Conservation (phyloP, 2,329 filamentous ascomycete genomes). For the Xylariaceae sp. region DNA sequence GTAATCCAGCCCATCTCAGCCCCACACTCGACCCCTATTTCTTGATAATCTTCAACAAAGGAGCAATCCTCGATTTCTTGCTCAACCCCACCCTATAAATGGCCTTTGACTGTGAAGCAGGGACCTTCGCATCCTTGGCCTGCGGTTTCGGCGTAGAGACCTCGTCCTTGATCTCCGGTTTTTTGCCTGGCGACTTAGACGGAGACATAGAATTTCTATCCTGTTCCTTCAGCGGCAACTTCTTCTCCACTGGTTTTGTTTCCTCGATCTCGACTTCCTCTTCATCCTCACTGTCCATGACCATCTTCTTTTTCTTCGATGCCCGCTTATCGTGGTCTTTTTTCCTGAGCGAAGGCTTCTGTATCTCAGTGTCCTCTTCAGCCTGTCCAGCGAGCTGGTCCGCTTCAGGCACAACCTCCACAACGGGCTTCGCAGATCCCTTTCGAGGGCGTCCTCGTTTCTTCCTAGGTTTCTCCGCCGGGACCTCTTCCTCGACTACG, state of each 20-base stretch:
- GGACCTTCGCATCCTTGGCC: conserved; percentile 17
- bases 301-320: conserved; percentile 9
- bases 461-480: conserved; percentile 27
- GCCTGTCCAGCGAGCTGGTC: conserved; percentile 1
- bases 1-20: neutral
- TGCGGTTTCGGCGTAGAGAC: conserved; percentile 9
- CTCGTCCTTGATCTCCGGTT: conserved; percentile 2
- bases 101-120: conserved; percentile 32
- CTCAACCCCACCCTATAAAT: conserved; percentile 45
- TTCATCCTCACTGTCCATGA: neutral
- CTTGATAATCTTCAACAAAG: conserved; percentile 42
- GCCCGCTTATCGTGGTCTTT: conserved; percentile 5
- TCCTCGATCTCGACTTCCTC: conserved; percentile 8
- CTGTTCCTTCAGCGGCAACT: conserved; percentile 19
- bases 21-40: conserved; percentile 29
- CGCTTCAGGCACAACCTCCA: conserved; percentile 4
- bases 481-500: conserved; percentile 10
- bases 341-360: neutral
- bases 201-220: conserved; percentile 17
- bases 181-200: conserved; percentile 8
- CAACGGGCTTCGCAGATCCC: conserved; percentile 15
- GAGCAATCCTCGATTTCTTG: conserved; percentile 43
- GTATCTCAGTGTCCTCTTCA: neutral
- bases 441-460: conserved; percentile 30
- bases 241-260: conserved; percentile 5